These are phyloP conservation scores for Excoecaria cochinchinensis DNA, from an alignment of 345 rosid genomes.

Conservation along the genomic window DNA sequence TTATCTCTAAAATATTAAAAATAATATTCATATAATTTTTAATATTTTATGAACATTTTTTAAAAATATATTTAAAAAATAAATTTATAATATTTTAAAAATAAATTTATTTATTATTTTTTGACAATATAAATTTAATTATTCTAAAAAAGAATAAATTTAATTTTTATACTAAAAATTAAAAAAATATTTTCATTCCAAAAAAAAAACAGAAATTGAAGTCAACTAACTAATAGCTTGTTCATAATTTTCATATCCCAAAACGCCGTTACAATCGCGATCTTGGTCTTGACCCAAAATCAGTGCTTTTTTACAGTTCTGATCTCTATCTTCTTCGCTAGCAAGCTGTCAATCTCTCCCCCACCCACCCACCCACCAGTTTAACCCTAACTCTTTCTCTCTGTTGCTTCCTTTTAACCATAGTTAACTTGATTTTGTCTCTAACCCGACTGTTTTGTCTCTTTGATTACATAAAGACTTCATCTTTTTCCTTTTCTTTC, in stretches of 20 bases:
- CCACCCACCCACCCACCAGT: background rate
- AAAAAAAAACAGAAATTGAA: background rate
- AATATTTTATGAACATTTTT: no score
- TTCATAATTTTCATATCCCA: background rate
- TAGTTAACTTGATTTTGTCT: background rate
- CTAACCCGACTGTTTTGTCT: background rate
- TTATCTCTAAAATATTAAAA: no score
- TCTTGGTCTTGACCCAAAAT: background rate
- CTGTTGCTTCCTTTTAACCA: conserved; percentile 13
- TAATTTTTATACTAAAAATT: background rate
- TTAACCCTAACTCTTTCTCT: background rate
- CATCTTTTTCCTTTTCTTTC: background rate
- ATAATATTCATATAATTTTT: no score
- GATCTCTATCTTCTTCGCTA: background rate
- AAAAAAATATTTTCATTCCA: background rate
- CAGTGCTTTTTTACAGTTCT: background rate
- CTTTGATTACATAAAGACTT: background rate
- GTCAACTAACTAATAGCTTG: conserved; percentile 21
- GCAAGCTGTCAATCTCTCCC: background rate
- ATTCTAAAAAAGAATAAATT: no score
- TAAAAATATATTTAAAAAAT: no score
- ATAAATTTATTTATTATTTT: no score
- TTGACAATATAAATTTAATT: no score
- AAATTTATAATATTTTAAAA: no score
- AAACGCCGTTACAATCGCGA: conserved; percentile 25